These are phyloP conservation scores for Ustilago vetiveriae DNA, from an alignment of 1,284 basidiomycete genomes.

Conservation along the genomic window DNA sequence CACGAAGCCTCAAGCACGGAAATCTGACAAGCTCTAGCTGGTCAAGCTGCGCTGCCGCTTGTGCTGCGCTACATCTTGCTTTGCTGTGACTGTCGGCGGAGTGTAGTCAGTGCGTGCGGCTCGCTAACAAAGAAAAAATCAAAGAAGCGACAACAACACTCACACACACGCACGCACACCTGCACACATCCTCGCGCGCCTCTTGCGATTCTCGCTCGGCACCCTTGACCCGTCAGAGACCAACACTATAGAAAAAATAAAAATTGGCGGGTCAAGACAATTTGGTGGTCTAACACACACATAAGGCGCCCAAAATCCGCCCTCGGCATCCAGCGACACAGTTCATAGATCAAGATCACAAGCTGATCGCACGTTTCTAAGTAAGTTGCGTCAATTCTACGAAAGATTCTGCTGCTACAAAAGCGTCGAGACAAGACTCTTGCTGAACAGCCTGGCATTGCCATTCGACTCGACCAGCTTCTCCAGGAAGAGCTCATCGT, in stretches of 20 bases:
- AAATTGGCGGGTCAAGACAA: background rate
- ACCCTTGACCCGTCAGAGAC: background rate
- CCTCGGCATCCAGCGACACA: no score
- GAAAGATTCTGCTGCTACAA: no score
- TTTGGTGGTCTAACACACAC: no score
- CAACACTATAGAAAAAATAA: background rate
- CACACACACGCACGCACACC: no score
- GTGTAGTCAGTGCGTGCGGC: conserved; percentile 18
- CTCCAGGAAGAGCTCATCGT: conserved; percentile 60
- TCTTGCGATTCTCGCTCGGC: no score
- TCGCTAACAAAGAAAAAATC: background rate
- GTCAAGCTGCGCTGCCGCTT: conserved; percentile 1
- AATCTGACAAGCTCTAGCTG: no score
- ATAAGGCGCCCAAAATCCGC: no score
- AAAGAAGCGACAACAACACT: conserved; percentile 11
- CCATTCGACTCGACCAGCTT: conserved; percentile 61
- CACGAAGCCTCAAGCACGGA: no score
- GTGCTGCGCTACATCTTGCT: background rate
- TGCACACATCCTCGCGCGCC: no score
- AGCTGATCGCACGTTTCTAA: no score
- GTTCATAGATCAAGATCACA: no score
- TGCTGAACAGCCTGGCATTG: conserved; percentile 53
- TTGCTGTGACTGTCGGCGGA: background rate
- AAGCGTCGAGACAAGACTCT: conserved; percentile 42
- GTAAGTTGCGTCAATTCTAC: no score